These are phyloP conservation scores for Globisporangium nunn DNA, from an alignment of 352 stramenopile genomes.

Conservation along the genomic window DNA sequence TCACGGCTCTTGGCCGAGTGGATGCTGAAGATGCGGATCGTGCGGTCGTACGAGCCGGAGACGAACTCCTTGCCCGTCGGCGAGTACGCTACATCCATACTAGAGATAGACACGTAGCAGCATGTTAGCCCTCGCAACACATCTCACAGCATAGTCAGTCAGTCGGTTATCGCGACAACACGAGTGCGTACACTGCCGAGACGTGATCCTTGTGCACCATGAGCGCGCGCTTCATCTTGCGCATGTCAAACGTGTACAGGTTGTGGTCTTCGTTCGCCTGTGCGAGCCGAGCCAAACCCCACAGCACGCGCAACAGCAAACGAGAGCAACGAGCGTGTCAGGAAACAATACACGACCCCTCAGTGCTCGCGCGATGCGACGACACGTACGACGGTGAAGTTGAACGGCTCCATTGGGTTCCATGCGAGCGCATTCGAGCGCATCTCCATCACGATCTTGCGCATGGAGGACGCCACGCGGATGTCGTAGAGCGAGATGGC, in stretches of 20 bases:
- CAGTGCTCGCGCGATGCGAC: too few relatives aligned
- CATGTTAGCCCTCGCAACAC: background rate
- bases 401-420: slow-evolving; percentile 99
- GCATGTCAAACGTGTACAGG: slow-evolving; percentile 99
- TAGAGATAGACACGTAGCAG: slow-evolving; percentile 10
- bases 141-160: too few relatives aligned
- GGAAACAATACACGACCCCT: background rate
- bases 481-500: slow-evolving; percentile 93
- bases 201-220: slow-evolving; percentile 99
- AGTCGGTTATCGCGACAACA: too few relatives aligned
- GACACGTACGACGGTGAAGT: slow-evolving; percentile 92
- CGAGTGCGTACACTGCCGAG: slow-evolving; percentile 84
- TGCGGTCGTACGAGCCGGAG: slow-evolving; percentile 97
- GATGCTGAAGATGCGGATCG: slow-evolving; percentile 95
- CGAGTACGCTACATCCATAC: slow-evolving; percentile 95
- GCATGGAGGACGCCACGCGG: slow-evolving; percentile 87
- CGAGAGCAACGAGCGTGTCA: background rate
- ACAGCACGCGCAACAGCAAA: background rate
- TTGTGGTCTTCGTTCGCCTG: slow-evolving; percentile 99
- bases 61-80: slow-evolving; percentile 98
- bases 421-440: slow-evolving; percentile 97
- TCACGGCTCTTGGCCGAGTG: slow-evolving; percentile 80
- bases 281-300: background rate
- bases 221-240: slow-evolving; percentile 90
- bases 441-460: slow-evolving; percentile 96